These are phyloP conservation scores for Lepidium sativum DNA, from an alignment of 345 rosid species.

Conservation along the genomic window DNA sequence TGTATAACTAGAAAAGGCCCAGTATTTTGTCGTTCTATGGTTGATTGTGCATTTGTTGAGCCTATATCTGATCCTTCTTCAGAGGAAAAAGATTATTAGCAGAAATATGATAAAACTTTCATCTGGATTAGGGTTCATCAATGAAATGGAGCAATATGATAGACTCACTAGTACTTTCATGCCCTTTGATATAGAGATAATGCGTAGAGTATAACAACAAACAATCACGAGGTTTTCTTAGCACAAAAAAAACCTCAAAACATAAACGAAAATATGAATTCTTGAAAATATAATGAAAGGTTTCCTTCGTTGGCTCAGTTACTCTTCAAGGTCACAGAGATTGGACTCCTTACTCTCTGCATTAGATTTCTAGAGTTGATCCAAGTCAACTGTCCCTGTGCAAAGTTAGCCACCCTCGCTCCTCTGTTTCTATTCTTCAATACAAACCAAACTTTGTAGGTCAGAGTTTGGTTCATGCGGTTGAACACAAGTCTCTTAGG, in stretches of 20 bases:
- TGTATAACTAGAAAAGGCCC: background rate
- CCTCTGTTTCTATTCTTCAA: slow-evolving; percentile 38
- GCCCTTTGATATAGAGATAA: background rate
- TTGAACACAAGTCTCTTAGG: slow-evolving; percentile 56
- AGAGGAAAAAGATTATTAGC: too few species aligned
- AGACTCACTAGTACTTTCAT: background rate
- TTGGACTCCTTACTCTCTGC: slow-evolving; percentile 70
- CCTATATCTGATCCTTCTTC: too few species aligned
- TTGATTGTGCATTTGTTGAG: too few species aligned
- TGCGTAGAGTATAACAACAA: background rate
- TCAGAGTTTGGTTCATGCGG: slow-evolving; percentile 41
- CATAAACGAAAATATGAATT: background rate
- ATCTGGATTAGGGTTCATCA: background rate
- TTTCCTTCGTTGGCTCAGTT: background rate
- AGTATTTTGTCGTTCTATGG: too few species aligned
- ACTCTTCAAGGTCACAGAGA: slow-evolving; percentile 68
- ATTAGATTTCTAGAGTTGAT: slow-evolving; percentile 39
- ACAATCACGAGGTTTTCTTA: slow-evolving; percentile 5
- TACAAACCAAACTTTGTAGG: slow-evolving; percentile 51
- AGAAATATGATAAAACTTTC: too few species aligned
- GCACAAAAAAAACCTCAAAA: background rate
- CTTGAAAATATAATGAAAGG: background rate
- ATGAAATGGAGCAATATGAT: background rate
- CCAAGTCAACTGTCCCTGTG: slow-evolving; percentile 79
- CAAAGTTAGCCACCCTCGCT: slow-evolving; percentile 24